These are phyloP conservation scores for Tetradesmus obliquus DNA, from an alignment of 139 green algal species.

Conservation along the genomic window DNA sequence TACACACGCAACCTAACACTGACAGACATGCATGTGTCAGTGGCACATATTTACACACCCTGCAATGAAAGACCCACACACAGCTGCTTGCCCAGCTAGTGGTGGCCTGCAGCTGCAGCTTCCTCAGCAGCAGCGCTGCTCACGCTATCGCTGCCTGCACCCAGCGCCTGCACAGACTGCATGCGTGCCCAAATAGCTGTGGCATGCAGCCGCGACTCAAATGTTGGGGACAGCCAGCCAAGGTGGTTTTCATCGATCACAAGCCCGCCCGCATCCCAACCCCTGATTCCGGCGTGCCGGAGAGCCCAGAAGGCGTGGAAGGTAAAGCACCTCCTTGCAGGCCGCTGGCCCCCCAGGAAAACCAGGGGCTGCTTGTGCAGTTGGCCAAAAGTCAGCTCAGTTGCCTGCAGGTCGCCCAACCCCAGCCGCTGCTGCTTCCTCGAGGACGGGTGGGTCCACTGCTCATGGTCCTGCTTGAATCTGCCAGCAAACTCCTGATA, in stretches of 20 bases:
- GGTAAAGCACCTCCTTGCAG: conserved; percentile 8
- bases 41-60: too few species aligned
- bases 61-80: too few species aligned
- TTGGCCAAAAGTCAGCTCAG: conserved; percentile 26
- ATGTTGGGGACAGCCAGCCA: background rate
- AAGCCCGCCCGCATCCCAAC: background rate
- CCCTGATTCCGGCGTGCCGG: background rate
- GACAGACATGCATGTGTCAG: too few species aligned
- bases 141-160: too few species aligned
- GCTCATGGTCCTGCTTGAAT: background rate
- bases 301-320: conserved; percentile 22
- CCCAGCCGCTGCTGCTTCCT: background rate
- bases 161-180: too few species aligned
- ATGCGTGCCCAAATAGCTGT: too few species aligned
- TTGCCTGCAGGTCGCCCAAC: background rate
- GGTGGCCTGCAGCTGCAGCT: too few species aligned
- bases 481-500: conserved; percentile 4
- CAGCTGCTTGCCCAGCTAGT: too few species aligned
- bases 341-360: conserved; percentile 1
- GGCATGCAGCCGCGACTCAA: background rate
- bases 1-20: too few species aligned
- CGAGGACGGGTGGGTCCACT: background rate
- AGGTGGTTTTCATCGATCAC: background rate
- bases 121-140: too few species aligned
- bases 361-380: background rate